These are phyloP conservation scores for Aeminium ludgeri DNA, from an alignment of 495 filamentous ascomycete genomes.

Conservation along the genomic window DNA sequence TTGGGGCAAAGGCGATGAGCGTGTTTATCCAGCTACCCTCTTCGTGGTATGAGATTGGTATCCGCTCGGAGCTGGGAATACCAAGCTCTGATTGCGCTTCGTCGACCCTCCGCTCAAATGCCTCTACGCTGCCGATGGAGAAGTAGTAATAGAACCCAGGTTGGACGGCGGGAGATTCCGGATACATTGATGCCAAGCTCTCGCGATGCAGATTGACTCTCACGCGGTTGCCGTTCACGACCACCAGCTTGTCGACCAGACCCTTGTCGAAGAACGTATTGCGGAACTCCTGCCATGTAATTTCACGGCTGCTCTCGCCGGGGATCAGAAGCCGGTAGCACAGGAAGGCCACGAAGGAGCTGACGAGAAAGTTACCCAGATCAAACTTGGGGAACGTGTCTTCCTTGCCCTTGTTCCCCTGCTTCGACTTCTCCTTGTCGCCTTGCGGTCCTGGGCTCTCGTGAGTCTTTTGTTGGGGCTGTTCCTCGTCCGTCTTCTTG, in stretches of 20 bases:
- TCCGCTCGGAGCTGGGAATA: constrained; percentile 68
- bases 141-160: constrained; percentile 76
- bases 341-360: constrained; percentile 44
- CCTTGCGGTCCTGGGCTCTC: constrained; percentile 23
- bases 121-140: constrained; percentile 83
- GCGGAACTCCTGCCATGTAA: constrained; percentile 93
- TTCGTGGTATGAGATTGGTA: constrained; percentile 74
- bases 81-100: constrained; percentile 71
- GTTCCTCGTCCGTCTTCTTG: constrained; percentile 8
- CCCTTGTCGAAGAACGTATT: constrained; percentile 89
- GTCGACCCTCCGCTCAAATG: constrained; percentile 76
- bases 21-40: constrained; percentile 49
- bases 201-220: constrained; percentile 73
- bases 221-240: constrained; percentile 56
- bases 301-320: constrained; percentile 55
- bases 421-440: constrained; percentile 20
- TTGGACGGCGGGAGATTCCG: constrained; percentile 58
- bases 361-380: constrained; percentile 36
- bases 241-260: constrained; percentile 79
- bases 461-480: constrained; percentile 24
- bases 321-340: constrained; percentile 44
- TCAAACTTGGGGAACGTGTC: constrained; percentile 39
- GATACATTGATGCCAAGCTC: constrained; percentile 57
- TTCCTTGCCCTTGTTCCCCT: constrained; percentile 23
- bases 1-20: constrained; percentile 66